Percentiles rank a stretch among this genome's conserved stretches.
Conservation (phyloP, 371 early-diverging fungal species). For the Modicella reniformis region DNA sequence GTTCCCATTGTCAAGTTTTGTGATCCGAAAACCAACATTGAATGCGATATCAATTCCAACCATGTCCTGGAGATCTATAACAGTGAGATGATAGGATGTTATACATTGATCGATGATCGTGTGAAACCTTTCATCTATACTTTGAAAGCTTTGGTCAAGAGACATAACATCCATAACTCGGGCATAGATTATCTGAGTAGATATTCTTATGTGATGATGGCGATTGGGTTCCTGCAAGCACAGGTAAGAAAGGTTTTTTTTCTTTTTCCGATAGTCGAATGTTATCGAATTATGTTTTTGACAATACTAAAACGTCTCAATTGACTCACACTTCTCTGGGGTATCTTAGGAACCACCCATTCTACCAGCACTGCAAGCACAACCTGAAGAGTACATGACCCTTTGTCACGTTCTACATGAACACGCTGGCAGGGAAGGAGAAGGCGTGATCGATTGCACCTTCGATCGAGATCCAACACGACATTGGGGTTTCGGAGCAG, state of each 20-base stretch:
- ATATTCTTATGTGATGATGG: constrained; percentile 45
- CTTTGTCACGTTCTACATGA: constrained; percentile 17
- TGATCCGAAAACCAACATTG: constrained; percentile 23
- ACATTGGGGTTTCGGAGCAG: constrained; percentile 28
- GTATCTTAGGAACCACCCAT: constrained; percentile 38
- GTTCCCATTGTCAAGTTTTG: constrained; percentile 48
- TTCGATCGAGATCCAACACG: constrained; percentile 34
- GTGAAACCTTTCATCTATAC: constrained; percentile 71
- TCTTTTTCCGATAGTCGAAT: not conserved
- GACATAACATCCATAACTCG: constrained; percentile 31
- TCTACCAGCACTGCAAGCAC: constrained; percentile 34
- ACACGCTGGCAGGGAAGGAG: constrained; percentile 22
- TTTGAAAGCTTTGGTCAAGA: constrained; percentile 61
- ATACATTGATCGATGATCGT: constrained; percentile 76
- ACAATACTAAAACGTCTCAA: too few relatives aligned
- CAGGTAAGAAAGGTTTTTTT: not conserved
- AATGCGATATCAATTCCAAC: constrained; percentile 79
- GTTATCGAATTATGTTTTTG: too few relatives aligned
- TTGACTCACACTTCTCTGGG: not conserved
- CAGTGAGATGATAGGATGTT: constrained; percentile 73
- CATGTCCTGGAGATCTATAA: constrained; percentile 78
- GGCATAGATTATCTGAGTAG: constrained; percentile 29
- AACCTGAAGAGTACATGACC: constrained; percentile 31
- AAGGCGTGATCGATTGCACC: constrained; percentile 34
- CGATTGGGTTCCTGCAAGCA: constrained; percentile 41